A percentile compares a stretch with the other conserved stretches of the same genome.
Conservation (phyloP, 2,329 filamentous ascomycete species). For the Colletotrichum lentis region DNA sequence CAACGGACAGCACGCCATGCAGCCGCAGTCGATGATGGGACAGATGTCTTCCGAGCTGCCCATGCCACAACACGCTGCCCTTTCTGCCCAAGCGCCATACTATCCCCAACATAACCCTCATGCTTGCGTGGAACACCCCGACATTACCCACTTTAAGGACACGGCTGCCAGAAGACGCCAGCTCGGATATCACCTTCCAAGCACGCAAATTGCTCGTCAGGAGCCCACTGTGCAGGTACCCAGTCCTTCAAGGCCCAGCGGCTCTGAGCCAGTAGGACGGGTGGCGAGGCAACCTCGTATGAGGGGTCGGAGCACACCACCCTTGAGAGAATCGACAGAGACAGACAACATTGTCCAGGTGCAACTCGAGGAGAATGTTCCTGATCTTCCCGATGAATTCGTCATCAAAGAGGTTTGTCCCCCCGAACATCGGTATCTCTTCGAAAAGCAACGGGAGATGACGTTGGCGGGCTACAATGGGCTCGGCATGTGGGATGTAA, state of each 20-base stretch:
- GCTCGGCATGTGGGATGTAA: constrained; percentile 67
- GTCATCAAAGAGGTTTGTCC: constrained; percentile 56
- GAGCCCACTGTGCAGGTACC: not conserved
- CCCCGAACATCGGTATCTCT: constrained; percentile 58
- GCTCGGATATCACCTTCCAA: constrained; percentile 17
- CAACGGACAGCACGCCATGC: constrained; percentile 3
- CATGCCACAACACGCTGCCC: constrained; percentile 15
- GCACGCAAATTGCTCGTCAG: constrained; percentile 26
- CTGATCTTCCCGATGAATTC: constrained; percentile 43
- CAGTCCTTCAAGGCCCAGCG: not conserved
- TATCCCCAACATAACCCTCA: constrained; percentile 4
- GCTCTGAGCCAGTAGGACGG: constrained; percentile 6
- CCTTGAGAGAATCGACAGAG: not conserved
- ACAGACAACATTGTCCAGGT: not conserved
- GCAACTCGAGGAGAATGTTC: constrained; percentile 1
- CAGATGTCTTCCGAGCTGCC: constrained; percentile 24
- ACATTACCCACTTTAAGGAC: constrained; percentile 7
- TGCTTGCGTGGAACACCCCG: constrained; percentile 3
- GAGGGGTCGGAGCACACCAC: not conserved
- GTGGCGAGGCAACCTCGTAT: not conserved
- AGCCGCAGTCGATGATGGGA: constrained; percentile 12
- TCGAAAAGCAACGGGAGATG: constrained; percentile 56
- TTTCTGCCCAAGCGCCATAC: constrained; percentile 14
- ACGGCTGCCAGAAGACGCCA: constrained; percentile 12
- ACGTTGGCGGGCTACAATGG: constrained; percentile 56